Conservation (phyloP, 495 filamentous ascomycete genomes). For the Tuber magnatum region DNA sequence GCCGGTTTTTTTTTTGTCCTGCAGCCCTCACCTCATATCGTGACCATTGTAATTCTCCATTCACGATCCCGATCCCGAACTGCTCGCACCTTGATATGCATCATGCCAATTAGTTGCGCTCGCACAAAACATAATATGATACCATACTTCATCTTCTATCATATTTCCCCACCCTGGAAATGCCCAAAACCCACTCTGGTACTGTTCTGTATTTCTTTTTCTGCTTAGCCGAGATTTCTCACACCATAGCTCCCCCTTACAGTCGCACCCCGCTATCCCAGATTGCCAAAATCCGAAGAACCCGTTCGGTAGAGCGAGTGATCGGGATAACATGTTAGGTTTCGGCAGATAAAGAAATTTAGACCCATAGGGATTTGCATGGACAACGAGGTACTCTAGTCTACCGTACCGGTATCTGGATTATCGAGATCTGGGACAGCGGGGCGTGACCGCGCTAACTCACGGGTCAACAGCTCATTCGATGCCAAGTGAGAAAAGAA, state of each 20-base stretch:
- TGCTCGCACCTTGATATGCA: background rate
- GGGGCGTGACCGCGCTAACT: background rate
- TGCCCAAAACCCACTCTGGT: background rate
- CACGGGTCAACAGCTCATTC: background rate
- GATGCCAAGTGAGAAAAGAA: background rate
- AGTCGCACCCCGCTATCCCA: background rate
- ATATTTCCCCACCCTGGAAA: background rate
- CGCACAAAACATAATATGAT: background rate
- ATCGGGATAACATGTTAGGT: background rate
- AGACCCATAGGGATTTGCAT: background rate
- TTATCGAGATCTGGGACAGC: background rate
- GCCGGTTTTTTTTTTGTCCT: background rate
- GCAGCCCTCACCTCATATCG: background rate
- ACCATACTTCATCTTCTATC: background rate
- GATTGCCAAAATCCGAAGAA: background rate
- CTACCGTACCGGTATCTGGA: no score
- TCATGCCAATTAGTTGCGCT: background rate
- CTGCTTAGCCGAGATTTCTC: background rate
- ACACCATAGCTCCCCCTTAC: background rate
- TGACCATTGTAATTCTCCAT: background rate
- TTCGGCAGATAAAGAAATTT: background rate
- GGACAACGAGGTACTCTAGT: no score
- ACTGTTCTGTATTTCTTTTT: background rate
- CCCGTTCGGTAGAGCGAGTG: background rate
- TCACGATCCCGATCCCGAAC: background rate